phyloP scores from a whole-genome alignment of 441 rosid genomes.

The Arabidopsis hybrid region DNA sequence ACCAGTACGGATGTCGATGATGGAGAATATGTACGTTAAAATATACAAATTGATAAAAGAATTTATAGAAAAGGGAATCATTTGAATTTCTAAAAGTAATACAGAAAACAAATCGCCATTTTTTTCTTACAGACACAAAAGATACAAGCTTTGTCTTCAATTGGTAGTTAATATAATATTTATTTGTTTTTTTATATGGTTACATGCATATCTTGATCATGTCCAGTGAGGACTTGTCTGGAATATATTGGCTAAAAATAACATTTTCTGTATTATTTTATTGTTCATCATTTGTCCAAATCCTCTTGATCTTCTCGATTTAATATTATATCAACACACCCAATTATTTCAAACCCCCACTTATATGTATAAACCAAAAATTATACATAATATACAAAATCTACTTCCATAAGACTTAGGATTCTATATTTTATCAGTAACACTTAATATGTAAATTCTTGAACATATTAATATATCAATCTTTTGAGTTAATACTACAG shows the following conservation, averaged over 20 bases:
- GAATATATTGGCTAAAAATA: slow-evolving; percentile 38
- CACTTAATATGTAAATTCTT: slow-evolving; percentile 4
- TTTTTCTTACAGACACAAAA: slow-evolving; percentile 25
- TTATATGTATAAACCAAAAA: neutral
- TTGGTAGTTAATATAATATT: slow-evolving; percentile 30
- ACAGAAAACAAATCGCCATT: slow-evolving; percentile 22
- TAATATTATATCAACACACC: slow-evolving; percentile 28
- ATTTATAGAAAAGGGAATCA: slow-evolving; percentile 28
- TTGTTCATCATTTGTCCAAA: slow-evolving; percentile 40
- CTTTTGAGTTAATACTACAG: neutral
- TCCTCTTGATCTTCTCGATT: slow-evolving; percentile 40
- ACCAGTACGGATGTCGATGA: slow-evolving; percentile 42
- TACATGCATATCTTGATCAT: slow-evolving; percentile 47
- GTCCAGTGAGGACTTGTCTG: slow-evolving; percentile 47
- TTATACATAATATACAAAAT: slow-evolving; percentile 14
- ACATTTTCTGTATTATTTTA: neutral
- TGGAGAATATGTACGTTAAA: slow-evolving; percentile 17
- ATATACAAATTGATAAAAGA: slow-evolving; percentile 7
- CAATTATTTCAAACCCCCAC: slow-evolving; percentile 21
- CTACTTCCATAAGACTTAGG: slow-evolving; percentile 23
- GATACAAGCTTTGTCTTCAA: slow-evolving; percentile 43
- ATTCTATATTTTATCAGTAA: slow-evolving; percentile 8
- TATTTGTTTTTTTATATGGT: slow-evolving; percentile 2
- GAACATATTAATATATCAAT: neutral
- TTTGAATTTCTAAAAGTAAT: slow-evolving; percentile 35